A percentile compares a stretch with the other conserved stretches of the same genome.
Conservation (phyloP, 1,284 basidiomycete genomes). For the Leccinum griseonigrum region DNA sequence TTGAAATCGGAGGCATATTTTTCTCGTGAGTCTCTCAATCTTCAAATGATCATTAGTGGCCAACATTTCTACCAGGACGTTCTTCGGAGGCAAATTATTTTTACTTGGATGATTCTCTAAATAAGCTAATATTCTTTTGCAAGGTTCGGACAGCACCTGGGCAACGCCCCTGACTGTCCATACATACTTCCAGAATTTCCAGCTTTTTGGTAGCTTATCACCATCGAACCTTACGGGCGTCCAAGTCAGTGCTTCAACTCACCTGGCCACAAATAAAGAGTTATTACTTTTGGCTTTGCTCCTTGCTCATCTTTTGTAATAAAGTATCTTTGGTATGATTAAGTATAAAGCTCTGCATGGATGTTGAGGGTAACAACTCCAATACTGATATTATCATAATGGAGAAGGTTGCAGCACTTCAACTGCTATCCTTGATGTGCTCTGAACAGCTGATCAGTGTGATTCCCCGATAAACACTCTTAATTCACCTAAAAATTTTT, state of each 20-base stretch:
- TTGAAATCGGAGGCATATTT: slow-evolving; percentile 59
- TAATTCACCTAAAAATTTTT: too few relatives aligned
- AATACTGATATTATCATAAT: too few relatives aligned
- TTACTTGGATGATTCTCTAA: not conserved
- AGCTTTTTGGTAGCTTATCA: slow-evolving; percentile 48
- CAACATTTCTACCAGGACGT: slow-evolving; percentile 45
- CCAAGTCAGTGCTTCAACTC: not conserved
- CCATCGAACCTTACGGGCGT: slow-evolving; percentile 40
- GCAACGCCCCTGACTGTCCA: slow-evolving; percentile 58
- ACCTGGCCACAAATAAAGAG: not conserved
- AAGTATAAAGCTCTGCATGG: too few relatives aligned
- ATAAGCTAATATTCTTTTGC: slow-evolving; percentile 2
- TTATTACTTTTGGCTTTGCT: not conserved
- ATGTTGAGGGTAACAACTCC: too few relatives aligned
- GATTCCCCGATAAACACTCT: too few relatives aligned
- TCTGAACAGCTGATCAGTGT: too few relatives aligned
- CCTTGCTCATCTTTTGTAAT: not conserved
- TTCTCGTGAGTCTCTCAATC: slow-evolving; percentile 51
- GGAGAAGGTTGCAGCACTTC: too few relatives aligned
- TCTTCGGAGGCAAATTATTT: slow-evolving; percentile 55
- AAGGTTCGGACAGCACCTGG: slow-evolving; percentile 62
- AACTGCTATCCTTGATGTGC: too few relatives aligned
- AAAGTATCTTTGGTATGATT: not conserved
- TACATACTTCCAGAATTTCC: slow-evolving; percentile 70
- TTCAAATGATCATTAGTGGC: not conserved